Conservation (phyloP, 306 rosid species). For the Glycine soja region DNA sequence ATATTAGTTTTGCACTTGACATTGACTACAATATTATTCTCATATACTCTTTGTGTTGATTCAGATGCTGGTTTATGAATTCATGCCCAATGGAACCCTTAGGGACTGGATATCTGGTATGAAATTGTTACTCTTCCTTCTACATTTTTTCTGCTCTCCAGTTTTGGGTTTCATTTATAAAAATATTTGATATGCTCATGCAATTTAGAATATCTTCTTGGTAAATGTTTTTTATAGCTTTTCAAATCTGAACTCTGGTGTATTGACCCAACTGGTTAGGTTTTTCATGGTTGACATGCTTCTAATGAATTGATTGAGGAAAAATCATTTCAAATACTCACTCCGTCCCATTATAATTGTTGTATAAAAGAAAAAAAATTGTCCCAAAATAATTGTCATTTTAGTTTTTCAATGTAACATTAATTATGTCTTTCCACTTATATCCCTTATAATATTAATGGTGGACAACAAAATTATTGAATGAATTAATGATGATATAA, state of each 20-base stretch:
- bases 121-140: slow-evolving; percentile 33
- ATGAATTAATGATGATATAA: too few relatives aligned
- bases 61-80: slow-evolving; percentile 95
- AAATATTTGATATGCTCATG: slow-evolving; percentile 9
- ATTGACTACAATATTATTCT: slow-evolving; percentile 39
- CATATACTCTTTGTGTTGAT: slow-evolving; percentile 43
- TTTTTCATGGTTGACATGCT: slow-evolving; percentile 1
- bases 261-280: not conserved
- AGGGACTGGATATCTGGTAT: slow-evolving; percentile 87
- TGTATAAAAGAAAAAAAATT: too few relatives aligned
- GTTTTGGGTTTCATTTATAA: slow-evolving; percentile 22
- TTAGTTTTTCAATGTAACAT: too few relatives aligned
- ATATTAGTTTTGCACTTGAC: slow-evolving; percentile 15
- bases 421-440: too few relatives aligned
- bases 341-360: too few relatives aligned
- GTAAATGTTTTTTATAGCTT: slow-evolving; percentile 11
- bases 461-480: too few relatives aligned
- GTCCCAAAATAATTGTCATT: too few relatives aligned
- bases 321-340: not conserved
- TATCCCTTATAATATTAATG: too few relatives aligned
- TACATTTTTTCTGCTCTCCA: slow-evolving; percentile 21
- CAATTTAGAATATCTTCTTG: slow-evolving; percentile 3
- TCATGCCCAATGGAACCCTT: slow-evolving; percentile 87
- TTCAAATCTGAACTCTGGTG: slow-evolving; percentile 3
- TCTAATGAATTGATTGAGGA: not conserved